Conservation (phyloP, 371 early-diverging fungal genomes). For the Mortierella sp. region DNA sequence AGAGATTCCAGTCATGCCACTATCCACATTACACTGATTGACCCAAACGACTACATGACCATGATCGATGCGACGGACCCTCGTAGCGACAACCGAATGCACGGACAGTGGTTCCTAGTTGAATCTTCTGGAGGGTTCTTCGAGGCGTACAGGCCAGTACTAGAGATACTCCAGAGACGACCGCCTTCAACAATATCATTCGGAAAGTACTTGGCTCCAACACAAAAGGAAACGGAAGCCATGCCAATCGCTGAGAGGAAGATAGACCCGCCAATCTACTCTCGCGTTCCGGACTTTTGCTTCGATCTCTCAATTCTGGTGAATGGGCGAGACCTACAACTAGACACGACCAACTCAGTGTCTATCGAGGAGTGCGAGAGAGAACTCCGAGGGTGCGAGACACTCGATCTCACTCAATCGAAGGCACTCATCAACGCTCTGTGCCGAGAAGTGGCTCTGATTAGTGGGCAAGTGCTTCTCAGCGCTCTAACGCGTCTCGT, state of each 20-base stretch:
- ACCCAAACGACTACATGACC: slow-evolving; percentile 26
- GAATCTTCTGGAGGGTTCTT: slow-evolving; percentile 57
- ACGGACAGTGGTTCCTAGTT: slow-evolving; percentile 44
- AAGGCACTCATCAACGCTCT: slow-evolving; percentile 51
- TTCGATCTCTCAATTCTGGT: slow-evolving; percentile 50
- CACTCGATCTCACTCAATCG: slow-evolving; percentile 52
- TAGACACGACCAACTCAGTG: slow-evolving; percentile 13
- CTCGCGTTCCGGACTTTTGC: slow-evolving; percentile 46
- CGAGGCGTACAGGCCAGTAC: slow-evolving; percentile 58
- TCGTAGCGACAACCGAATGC: neutral
- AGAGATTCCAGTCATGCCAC: slow-evolving; percentile 8
- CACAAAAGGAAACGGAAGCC: slow-evolving; percentile 6
- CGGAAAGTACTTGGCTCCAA: slow-evolving; percentile 51
- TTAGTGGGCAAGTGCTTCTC: slow-evolving; percentile 44
- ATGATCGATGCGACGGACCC: slow-evolving; percentile 6
- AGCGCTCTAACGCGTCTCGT: too few relatives aligned
- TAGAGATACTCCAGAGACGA: slow-evolving; percentile 52
- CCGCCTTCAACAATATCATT: slow-evolving; percentile 53
- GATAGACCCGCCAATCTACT: slow-evolving; percentile 49
- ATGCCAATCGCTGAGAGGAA: too few relatives aligned
- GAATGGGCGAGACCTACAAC: neutral
- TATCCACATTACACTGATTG: slow-evolving; percentile 42
- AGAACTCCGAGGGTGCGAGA: slow-evolving; percentile 13
- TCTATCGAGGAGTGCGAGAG: slow-evolving; percentile 9
- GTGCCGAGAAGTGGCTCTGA: slow-evolving; percentile 54